Percentiles rank a stretch among this genome's conserved stretches.
These are phyloP conservation scores for Cardiospermum halicacabum DNA, from an alignment of 345 rosid genomes.

Conservation along the genomic window DNA sequence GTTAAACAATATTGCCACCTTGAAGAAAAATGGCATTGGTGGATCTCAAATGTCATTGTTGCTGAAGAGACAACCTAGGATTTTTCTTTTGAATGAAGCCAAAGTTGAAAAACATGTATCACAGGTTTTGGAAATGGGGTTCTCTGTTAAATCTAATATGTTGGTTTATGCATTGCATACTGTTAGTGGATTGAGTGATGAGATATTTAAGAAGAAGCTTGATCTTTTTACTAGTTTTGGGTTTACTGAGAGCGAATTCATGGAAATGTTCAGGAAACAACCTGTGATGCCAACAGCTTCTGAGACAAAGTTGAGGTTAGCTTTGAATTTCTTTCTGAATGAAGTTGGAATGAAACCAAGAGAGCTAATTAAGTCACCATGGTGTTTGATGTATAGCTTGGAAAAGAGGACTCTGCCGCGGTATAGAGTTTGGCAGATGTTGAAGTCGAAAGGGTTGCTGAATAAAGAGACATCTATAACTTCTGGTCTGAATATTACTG, in stretches of 20 bases:
- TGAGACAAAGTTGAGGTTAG: slow-evolving; percentile 26
- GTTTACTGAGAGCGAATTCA: slow-evolving; percentile 23
- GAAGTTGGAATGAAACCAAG: slow-evolving; percentile 19
- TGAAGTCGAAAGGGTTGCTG: slow-evolving; percentile 27
- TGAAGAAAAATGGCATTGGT: slow-evolving; percentile 28
- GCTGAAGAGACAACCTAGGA: slow-evolving; percentile 28
- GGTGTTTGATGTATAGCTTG: slow-evolving; percentile 23
- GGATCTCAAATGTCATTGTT: slow-evolving; percentile 28
- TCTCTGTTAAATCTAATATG: slow-evolving; percentile 37
- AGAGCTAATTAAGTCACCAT: slow-evolving; percentile 17
- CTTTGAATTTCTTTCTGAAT: slow-evolving; percentile 28
- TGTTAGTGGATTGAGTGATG: slow-evolving; percentile 25
- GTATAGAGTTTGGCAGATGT: slow-evolving; percentile 26
- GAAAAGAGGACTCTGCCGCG: slow-evolving; percentile 37
- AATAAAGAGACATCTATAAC: slow-evolving; percentile 19
- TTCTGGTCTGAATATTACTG: background rate
- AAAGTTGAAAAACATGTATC: slow-evolving; percentile 19
- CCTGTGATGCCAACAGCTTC: slow-evolving; percentile 26
- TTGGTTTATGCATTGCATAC: slow-evolving; percentile 29
- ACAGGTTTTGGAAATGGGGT: slow-evolving; percentile 25
- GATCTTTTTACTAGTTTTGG: slow-evolving; percentile 24
- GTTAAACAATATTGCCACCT: slow-evolving; percentile 22
- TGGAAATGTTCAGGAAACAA: slow-evolving; percentile 25
- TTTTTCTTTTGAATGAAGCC: slow-evolving; percentile 19
- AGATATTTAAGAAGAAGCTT: slow-evolving; percentile 26